Evolutionary conservation across 1,284 basidiomycete genomes (phyloP).

Genomic region (Wolfiporia cocos): DNA sequence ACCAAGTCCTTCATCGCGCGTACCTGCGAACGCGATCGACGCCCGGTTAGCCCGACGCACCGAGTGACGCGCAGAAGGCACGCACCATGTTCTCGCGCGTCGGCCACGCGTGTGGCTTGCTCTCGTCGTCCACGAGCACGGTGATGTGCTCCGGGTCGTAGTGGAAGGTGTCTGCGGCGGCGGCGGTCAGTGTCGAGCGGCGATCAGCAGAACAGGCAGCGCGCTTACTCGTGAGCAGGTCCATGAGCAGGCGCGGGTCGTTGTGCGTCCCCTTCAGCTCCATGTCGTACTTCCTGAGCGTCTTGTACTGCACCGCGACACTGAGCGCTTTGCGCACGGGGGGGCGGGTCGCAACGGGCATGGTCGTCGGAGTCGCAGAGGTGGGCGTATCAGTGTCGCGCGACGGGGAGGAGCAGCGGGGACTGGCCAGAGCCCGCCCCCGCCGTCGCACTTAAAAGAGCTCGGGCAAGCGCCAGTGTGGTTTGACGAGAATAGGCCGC

Average conservation of each 20-base stretch:
- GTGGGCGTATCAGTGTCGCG: too few species aligned
- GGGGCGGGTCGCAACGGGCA: background rate
- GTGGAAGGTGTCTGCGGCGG: slow-evolving; percentile 9
- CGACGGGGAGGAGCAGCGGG: too few species aligned
- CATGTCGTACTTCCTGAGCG: slow-evolving; percentile 1
- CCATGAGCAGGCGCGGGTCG: slow-evolving; percentile 8
- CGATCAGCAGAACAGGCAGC: background rate
- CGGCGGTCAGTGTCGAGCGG: background rate
- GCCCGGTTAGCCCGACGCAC: background rate
- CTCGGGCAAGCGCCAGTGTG: too few species aligned
- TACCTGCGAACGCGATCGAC: slow-evolving; percentile 5
- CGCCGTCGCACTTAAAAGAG: too few species aligned
- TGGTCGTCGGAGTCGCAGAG: too few species aligned
- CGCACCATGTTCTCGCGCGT: slow-evolving; percentile 19
- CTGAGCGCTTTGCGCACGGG: slow-evolving; percentile 12
- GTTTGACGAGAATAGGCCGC: too few species aligned
- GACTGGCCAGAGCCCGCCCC: too few species aligned
- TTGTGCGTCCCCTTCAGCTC: slow-evolving; percentile 12
- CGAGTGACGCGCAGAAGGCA: background rate
- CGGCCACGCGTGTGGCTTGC: slow-evolving; percentile 6
- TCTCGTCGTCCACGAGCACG: slow-evolving; percentile 15
- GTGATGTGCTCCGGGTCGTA: slow-evolving; percentile 16
- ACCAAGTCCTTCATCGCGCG: slow-evolving; percentile 16
- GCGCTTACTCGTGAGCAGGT: slow-evolving; percentile 9
- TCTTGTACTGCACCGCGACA: slow-evolving; percentile 11